Conservation (phyloP, 106 monocot genomes). For the Narthecium ossifragum region DNA sequence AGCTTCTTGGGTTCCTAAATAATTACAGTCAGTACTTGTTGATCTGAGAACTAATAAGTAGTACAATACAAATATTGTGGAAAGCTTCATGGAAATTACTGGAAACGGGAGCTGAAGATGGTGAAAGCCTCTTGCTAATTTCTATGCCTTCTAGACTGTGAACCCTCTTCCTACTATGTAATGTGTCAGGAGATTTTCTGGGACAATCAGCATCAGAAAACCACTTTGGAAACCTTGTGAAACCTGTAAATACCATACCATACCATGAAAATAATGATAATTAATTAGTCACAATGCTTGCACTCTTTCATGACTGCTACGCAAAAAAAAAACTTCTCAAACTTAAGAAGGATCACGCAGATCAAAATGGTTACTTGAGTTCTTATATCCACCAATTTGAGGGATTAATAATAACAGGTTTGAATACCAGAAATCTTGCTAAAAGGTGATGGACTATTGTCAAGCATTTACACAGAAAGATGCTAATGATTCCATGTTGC, state of each 20-base stretch:
- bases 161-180: constrained; percentile 20
- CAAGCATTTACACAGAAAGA: too few species aligned
- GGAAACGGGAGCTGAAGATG: constrained; percentile 12
- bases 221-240: constrained; percentile 17
- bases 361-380: too few species aligned
- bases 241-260: constrained; percentile 24
- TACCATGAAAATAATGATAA: not conserved
- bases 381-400: too few species aligned
- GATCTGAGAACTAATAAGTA: not conserved
- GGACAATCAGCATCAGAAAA: constrained; percentile 14
- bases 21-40: too few species aligned
- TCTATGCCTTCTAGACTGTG: constrained; percentile 15
- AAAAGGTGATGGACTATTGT: too few species aligned
- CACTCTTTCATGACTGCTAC: too few species aligned
- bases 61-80: not conserved
- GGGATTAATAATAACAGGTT: too few species aligned
- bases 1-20: constrained; percentile 47
- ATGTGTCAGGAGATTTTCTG: constrained; percentile 11
- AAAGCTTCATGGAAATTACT: constrained; percentile 8
- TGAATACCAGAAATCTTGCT: too few species aligned
- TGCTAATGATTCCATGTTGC: too few species aligned
- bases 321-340: too few species aligned
- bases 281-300: too few species aligned
- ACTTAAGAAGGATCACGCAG: too few species aligned
- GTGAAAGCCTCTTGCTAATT: constrained; percentile 20